These are phyloP conservation scores for Podila minutissima DNA, from an alignment of 192 early-diverging fungal genomes.

Conservation along the genomic window DNA sequence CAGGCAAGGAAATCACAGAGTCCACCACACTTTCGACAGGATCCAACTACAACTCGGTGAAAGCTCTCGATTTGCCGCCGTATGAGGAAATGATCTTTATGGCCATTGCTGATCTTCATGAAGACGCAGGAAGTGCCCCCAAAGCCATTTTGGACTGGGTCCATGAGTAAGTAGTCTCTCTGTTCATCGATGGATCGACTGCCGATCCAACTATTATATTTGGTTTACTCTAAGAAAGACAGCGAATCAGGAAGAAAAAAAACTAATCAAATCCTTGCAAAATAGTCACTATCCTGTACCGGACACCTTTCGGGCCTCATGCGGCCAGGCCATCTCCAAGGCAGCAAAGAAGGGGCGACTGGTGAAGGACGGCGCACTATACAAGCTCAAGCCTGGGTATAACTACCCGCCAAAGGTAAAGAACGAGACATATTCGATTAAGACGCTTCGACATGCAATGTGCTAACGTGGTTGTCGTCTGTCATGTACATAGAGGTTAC, in stretches of 20 bases:
- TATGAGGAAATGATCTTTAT: conserved; percentile 66
- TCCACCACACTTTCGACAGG: background rate
- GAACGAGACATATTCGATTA: background rate
- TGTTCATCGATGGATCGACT: background rate
- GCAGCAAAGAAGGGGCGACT: conserved; percentile 60
- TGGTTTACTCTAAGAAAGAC: too few relatives aligned
- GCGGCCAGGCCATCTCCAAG: conserved; percentile 59
- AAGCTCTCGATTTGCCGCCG: conserved; percentile 52
- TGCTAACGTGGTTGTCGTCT: background rate
- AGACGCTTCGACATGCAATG: background rate
- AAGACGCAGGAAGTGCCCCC: conserved; percentile 53
- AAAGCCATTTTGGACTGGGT: conserved; percentile 59
- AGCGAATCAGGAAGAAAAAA: too few relatives aligned
- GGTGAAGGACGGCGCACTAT: conserved; percentile 52
- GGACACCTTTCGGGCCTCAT: conserved; percentile 54
- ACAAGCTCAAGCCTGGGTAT: conserved; percentile 59
- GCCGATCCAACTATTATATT: background rate
- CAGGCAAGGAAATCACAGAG: too few relatives aligned
- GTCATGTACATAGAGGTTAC: conserved; percentile 9
- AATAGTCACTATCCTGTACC: conserved; percentile 55
- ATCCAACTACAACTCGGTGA: conserved; percentile 14
- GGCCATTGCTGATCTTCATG: conserved; percentile 50
- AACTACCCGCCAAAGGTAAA: conserved; percentile 51
- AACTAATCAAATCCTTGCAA: background rate
- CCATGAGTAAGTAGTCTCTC: conserved; percentile 41